These are phyloP conservation scores for Phytophthora sp. DNA, from an alignment of 352 stramenopile genomes.

Conservation along the genomic window DNA sequence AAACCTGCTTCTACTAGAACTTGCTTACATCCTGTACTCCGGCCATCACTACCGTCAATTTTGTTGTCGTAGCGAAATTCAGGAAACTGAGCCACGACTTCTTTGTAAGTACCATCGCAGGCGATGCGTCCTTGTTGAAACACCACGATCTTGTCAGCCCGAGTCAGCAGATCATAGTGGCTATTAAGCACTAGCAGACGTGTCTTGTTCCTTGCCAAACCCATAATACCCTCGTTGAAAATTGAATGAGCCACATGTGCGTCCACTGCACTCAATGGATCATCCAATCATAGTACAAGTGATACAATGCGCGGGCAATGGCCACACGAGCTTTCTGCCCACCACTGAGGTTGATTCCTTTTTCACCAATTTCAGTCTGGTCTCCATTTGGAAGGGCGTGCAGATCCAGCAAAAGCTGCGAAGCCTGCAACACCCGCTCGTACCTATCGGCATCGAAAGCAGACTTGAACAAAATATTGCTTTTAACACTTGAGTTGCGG, in stretches of 20 bases:
- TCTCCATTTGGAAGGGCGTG: constrained; percentile 86
- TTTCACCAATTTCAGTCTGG: constrained; percentile 94
- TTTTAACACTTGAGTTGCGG: constrained; percentile 33
- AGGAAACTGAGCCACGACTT: constrained; percentile 54
- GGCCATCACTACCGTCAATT: constrained; percentile 60
- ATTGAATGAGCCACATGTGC: constrained; percentile 93
- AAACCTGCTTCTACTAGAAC: not conserved
- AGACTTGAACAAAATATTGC: constrained; percentile 44
- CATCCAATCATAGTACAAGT: constrained; percentile 89
- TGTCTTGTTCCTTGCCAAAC: constrained; percentile 59
- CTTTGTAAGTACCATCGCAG: constrained; percentile 72
- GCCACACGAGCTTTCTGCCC: constrained; percentile 91
- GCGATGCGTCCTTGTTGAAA: constrained; percentile 75
- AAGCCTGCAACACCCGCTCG: constrained; percentile 65
- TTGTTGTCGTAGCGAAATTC: constrained; percentile 40
- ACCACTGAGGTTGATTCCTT: constrained; percentile 94
- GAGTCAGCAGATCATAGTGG: constrained; percentile 86
- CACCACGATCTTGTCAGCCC: constrained; percentile 52
- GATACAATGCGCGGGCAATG: constrained; percentile 90
- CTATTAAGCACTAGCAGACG: constrained; percentile 92
- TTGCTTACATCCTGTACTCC: not conserved
- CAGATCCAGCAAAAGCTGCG: constrained; percentile 87
- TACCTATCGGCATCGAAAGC: constrained; percentile 33
- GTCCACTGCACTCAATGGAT: constrained; percentile 93
- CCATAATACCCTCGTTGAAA: constrained; percentile 88